These are phyloP conservation scores for Cadophora sp. DNA, from an alignment of 2,329 filamentous ascomycete species.

Conservation along the genomic window DNA sequence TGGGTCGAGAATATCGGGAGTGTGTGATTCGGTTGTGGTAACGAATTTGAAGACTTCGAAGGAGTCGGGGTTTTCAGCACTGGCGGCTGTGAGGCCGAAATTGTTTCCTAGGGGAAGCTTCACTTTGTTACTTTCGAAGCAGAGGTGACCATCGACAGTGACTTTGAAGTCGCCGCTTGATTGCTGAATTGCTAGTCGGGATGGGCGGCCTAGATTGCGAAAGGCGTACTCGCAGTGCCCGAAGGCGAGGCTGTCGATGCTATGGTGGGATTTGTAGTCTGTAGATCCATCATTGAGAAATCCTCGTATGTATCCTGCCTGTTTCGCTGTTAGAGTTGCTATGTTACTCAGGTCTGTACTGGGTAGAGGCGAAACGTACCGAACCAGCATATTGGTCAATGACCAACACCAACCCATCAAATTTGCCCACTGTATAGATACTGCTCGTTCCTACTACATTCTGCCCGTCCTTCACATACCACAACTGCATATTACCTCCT, in stretches of 20 bases:
- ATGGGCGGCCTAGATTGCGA: constrained; percentile 87
- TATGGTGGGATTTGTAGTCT: constrained; percentile 78
- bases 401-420: constrained; percentile 89
- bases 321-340: constrained; percentile 21
- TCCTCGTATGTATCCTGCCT: constrained; percentile 82
- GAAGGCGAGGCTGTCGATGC: constrained; percentile 86
- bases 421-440: constrained; percentile 83
- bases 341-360: not conserved
- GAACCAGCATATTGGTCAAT: constrained; percentile 82
- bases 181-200: constrained; percentile 76
- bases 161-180: constrained; percentile 74
- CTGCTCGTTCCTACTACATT: constrained; percentile 72
- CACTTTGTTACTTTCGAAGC: constrained; percentile 85
- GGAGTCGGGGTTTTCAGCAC: constrained; percentile 89
- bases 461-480: constrained; percentile 79
- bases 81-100: constrained; percentile 87
- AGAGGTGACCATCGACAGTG: constrained; percentile 77
- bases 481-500: constrained; percentile 90
- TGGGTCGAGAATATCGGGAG: constrained; percentile 41
- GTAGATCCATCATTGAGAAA: constrained; percentile 91
- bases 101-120: constrained; percentile 80
- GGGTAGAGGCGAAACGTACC: constrained; percentile 44
- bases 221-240: constrained; percentile 91
- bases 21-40: constrained; percentile 63
- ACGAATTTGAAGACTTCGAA: constrained; percentile 92